Conservation (phyloP, 1,284 basidiomycete species). For the Chalciporus sp. region DNA sequence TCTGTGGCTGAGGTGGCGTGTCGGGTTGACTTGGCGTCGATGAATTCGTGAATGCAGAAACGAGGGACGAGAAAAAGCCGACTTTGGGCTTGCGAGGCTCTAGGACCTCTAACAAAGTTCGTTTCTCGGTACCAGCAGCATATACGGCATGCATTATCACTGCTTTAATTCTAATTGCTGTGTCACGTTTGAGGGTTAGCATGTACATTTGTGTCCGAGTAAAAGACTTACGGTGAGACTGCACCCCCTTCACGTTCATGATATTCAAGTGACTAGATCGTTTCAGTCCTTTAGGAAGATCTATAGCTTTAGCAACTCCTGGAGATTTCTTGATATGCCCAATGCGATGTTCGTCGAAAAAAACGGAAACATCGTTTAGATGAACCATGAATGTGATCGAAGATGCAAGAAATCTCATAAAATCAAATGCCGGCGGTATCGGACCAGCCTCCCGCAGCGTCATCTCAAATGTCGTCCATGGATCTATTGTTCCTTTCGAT, state of each 20-base stretch:
- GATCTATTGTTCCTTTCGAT: slow-evolving; percentile 37
- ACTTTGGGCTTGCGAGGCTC: slow-evolving; percentile 45
- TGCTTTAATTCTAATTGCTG: slow-evolving; percentile 80
- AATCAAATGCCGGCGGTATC: slow-evolving; percentile 84
- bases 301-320: slow-evolving; percentile 57
- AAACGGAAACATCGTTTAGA: slow-evolving; percentile 77
- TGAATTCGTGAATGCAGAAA: slow-evolving; percentile 60
- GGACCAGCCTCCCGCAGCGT: slow-evolving; percentile 80
- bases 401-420: slow-evolving; percentile 88
- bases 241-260: slow-evolving; percentile 27
- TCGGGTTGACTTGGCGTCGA: slow-evolving; percentile 29
- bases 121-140: slow-evolving; percentile 69
- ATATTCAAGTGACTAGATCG: slow-evolving; percentile 21
- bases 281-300: slow-evolving; percentile 43
- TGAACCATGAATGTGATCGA: slow-evolving; percentile 94
- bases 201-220: background rate
- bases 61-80: slow-evolving; percentile 79
- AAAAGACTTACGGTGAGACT: slow-evolving; percentile 22
- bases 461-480: slow-evolving; percentile 95
- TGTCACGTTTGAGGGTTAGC: background rate
- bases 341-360: slow-evolving; percentile 79
- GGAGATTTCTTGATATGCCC: slow-evolving; percentile 74
- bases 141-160: slow-evolving; percentile 85
- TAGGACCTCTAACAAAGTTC: slow-evolving; percentile 34
- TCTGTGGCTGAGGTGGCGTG: slow-evolving; percentile 42